Evolutionary conservation across 2,329 filamentous ascomycete genomes (phyloP).

Genomic region (Metarhizium humberi): DNA sequence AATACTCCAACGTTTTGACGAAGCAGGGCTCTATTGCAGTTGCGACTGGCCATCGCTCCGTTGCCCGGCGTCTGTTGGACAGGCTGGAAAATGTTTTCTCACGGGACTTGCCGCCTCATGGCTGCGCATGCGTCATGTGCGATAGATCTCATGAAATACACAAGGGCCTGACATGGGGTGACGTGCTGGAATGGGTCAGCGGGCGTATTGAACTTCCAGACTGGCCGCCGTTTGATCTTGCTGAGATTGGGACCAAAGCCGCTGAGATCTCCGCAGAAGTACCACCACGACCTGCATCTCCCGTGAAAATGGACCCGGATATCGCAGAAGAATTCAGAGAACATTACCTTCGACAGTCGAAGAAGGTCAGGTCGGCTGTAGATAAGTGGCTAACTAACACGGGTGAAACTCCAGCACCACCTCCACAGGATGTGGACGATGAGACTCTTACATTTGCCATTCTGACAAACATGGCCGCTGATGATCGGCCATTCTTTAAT

Average conservation of each 20-base stretch:
- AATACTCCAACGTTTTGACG: conserved; percentile 72
- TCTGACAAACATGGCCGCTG: conserved; percentile 70
- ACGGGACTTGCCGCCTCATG: conserved; percentile 76
- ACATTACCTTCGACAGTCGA: conserved; percentile 84
- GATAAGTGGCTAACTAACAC: conserved; percentile 84
- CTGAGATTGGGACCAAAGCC: conserved; percentile 50
- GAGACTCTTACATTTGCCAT: conserved; percentile 92
- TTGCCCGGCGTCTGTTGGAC: conserved; percentile 83
- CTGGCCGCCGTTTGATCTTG: conserved; percentile 82
- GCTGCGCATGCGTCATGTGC: conserved; percentile 83
- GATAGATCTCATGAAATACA: conserved; percentile 51
- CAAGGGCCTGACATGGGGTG: conserved; percentile 82
- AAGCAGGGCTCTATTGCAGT: conserved; percentile 88
- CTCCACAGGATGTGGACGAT: conserved; percentile 84
- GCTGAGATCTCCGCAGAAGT: conserved; percentile 52
- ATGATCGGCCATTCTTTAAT: conserved; percentile 74
- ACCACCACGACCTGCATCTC: conserved; percentile 47
- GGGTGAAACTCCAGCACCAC: conserved; percentile 60
- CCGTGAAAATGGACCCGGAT: conserved; percentile 77
- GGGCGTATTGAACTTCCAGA: conserved; percentile 75
- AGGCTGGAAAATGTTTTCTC: conserved; percentile 91
- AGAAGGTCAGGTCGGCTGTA: conserved; percentile 85
- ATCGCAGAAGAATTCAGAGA: conserved; percentile 89
- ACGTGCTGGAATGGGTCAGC: conserved; percentile 87
- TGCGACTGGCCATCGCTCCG: conserved; percentile 87